Percentiles rank a stretch among this genome's conserved stretches.
Conservation (phyloP, 2,329 filamentous ascomycete species). For the Penicillium sp. region DNA sequence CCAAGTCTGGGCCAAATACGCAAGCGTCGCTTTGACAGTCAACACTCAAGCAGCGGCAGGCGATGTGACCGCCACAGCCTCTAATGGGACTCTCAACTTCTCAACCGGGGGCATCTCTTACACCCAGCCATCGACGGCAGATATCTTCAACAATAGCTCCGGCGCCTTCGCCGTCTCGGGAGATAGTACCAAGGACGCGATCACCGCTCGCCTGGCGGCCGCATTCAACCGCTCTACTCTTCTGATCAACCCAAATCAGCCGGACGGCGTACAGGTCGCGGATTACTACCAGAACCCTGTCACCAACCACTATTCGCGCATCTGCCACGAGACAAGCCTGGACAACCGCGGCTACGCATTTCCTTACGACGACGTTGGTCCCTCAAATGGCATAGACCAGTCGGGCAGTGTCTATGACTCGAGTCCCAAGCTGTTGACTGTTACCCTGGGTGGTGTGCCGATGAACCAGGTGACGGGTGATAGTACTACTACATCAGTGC, state of each 20-base stretch:
- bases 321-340: slow-evolving; percentile 58
- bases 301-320: slow-evolving; percentile 64
- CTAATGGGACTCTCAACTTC: slow-evolving; percentile 41
- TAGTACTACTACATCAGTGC: neutral
- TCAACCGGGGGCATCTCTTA: slow-evolving; percentile 49
- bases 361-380: slow-evolving; percentile 65
- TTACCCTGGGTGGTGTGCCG: slow-evolving; percentile 51
- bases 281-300: slow-evolving; percentile 52
- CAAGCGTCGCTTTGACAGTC: slow-evolving; percentile 48
- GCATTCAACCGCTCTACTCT: slow-evolving; percentile 72
- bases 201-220: slow-evolving; percentile 69
- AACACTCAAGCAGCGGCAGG: slow-evolving; percentile 62
- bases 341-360: slow-evolving; percentile 64
- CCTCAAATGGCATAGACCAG: slow-evolving; percentile 54
- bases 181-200: slow-evolving; percentile 52
- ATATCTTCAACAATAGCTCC: slow-evolving; percentile 64
- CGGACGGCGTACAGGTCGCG: slow-evolving; percentile 47
- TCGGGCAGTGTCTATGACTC: slow-evolving; percentile 59
- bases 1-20: slow-evolving; percentile 50
- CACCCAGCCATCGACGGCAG: slow-evolving; percentile 52
- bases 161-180: slow-evolving; percentile 53
- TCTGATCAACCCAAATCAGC: slow-evolving; percentile 50
- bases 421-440: slow-evolving; percentile 53
- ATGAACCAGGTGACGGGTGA: neutral
- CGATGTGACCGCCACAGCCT: slow-evolving; percentile 50